phyloP scores from a whole-genome alignment of 1,139 yeast genomes.

The Candida anutae region DNA sequence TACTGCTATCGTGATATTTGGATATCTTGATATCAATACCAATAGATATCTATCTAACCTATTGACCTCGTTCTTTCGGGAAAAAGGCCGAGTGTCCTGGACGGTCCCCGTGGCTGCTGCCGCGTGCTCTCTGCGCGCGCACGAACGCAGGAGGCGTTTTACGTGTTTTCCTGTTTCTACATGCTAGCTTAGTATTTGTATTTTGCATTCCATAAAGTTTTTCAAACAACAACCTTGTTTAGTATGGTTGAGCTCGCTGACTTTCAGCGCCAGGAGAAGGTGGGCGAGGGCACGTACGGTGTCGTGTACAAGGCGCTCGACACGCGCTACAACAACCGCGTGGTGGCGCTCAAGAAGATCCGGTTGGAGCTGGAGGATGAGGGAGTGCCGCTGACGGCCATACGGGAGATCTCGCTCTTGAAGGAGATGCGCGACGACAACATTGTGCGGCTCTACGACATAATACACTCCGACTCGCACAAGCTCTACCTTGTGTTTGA shows the following conservation, averaged over 20 bases:
- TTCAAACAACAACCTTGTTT: too few relatives aligned
- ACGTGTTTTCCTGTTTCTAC: too few relatives aligned
- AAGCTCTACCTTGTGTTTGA: constrained; percentile 91
- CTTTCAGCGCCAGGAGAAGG: constrained; percentile 89
- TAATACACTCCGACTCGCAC: constrained; percentile 94
- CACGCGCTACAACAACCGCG: constrained; percentile 77
- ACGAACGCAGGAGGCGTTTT: too few relatives aligned
- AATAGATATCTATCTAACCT: too few relatives aligned
- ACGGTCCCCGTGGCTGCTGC: too few relatives aligned
- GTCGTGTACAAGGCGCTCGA: constrained; percentile 96
- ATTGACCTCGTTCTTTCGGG: too few relatives aligned
- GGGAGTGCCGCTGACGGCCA: constrained; percentile 98
- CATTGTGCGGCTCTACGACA: constrained; percentile 85
- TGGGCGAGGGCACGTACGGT: constrained; percentile 98
- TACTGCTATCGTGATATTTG: too few relatives aligned
- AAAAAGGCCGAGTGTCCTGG: too few relatives aligned
- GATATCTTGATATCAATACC: too few relatives aligned
- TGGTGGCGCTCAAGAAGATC: constrained; percentile 92
- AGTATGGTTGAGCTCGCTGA: constrained; percentile 86
- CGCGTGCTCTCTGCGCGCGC: too few relatives aligned
- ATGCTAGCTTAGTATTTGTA: too few relatives aligned
- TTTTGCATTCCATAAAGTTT: too few relatives aligned
- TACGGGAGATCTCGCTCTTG: constrained; percentile 86
- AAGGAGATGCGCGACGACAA: constrained; percentile 92
- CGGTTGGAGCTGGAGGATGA: constrained; percentile 96